These are phyloP conservation scores for Antarctomyces pellizariae DNA, from an alignment of 495 filamentous ascomycete genomes.

Conservation along the genomic window DNA sequence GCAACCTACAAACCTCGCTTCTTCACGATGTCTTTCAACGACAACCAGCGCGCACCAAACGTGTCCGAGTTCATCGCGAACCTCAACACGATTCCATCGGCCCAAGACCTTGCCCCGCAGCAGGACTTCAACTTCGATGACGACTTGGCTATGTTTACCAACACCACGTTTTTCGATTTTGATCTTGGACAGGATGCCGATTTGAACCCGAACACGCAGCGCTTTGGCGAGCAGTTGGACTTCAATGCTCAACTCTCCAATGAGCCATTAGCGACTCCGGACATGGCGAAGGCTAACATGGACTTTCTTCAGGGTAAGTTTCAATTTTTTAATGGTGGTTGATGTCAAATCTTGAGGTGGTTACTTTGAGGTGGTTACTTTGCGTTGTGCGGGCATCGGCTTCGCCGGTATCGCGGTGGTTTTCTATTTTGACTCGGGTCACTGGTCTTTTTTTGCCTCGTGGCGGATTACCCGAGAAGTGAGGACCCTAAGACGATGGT, in stretches of 20 bases:
- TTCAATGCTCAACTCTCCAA: slow-evolving; percentile 15
- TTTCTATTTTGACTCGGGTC: no score
- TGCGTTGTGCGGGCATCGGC: no score
- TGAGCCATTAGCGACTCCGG: slow-evolving; percentile 18
- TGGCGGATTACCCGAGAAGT: no score
- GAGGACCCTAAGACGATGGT: no score
- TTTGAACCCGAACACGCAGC: slow-evolving; percentile 8
- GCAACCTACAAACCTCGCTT: no score
- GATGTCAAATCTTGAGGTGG: slow-evolving; percentile 10
- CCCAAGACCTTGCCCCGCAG: slow-evolving; percentile 38
- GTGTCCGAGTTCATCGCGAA: slow-evolving; percentile 75
- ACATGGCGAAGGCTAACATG: slow-evolving; percentile 13
- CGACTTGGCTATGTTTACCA: slow-evolving; percentile 77
- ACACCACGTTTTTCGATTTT: slow-evolving; percentile 83
- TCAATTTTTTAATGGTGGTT: slow-evolving; percentile 3
- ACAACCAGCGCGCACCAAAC: slow-evolving; percentile 48
- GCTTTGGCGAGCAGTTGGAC: slow-evolving; percentile 12
- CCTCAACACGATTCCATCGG: slow-evolving; percentile 52
- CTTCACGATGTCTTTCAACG: slow-evolving; percentile 44
- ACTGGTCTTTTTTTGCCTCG: no score
- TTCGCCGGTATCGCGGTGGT: no score
- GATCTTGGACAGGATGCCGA: slow-evolving; percentile 30
- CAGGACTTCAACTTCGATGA: slow-evolving; percentile 40
- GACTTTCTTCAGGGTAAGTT: slow-evolving; percentile 8
- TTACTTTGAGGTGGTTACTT: slow-evolving; percentile 8